phyloP scores from a whole-genome alignment of 2,329 filamentous ascomycete species.

The Xylariaceae sp. region DNA sequence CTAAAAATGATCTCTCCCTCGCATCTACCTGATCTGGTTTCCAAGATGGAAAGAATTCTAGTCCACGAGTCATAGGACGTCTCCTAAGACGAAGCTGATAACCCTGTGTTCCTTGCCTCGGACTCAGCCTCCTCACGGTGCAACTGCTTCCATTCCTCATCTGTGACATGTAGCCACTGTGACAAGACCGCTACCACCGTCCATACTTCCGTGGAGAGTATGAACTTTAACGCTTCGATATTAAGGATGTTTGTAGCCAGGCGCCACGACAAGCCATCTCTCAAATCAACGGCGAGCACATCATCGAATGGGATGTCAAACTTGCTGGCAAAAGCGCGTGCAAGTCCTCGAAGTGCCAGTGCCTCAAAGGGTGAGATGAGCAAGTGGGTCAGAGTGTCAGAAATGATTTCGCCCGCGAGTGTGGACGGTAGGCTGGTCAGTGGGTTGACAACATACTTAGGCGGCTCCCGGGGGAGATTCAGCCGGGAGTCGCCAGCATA shows the following conservation, averaged over 20 bases:
- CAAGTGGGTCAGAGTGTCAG: constrained; percentile 38
- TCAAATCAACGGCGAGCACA: constrained; percentile 35
- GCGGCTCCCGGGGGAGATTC: constrained; percentile 26
- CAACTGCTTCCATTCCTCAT: constrained; percentile 39
- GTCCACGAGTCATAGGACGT: neutral
- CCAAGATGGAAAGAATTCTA: too few species aligned
- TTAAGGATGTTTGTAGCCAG: constrained; percentile 42
- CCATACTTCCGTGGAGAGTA: constrained; percentile 43
- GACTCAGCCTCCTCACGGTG: constrained; percentile 19
- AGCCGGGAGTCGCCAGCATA: constrained; percentile 27
- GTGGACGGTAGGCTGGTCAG: constrained; percentile 47
- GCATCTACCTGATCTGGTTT: too few species aligned
- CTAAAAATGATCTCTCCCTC: too few species aligned
- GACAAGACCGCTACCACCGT: constrained; percentile 33
- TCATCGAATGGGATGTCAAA: constrained; percentile 33
- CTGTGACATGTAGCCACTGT: constrained; percentile 36
- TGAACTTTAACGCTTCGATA: constrained; percentile 40
- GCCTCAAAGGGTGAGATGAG: constrained; percentile 44
- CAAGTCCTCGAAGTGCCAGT: constrained; percentile 39
- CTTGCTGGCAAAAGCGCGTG: constrained; percentile 36
- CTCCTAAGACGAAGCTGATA: neutral
- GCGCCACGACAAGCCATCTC: constrained; percentile 35
- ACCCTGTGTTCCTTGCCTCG: too few species aligned
- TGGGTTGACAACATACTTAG: constrained; percentile 42
- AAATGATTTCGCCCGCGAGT: constrained; percentile 44